Evolutionary conservation across 2,329 filamentous ascomycete species (phyloP).

Genomic region (Phyllosticta ampelicida): DNA sequence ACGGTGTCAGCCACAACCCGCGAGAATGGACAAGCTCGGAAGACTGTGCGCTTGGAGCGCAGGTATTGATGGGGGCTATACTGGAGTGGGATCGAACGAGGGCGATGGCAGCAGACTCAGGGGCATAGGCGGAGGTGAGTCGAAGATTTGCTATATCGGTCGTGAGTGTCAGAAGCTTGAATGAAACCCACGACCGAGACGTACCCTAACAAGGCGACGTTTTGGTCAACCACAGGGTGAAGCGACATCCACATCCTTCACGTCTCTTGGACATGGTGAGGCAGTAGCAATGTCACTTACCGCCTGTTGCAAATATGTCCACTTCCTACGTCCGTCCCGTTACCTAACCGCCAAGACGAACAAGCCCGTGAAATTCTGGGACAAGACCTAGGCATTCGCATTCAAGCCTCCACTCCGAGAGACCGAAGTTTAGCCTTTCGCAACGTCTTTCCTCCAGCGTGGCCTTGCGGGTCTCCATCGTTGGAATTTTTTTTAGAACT

Average conservation of each 20-base stretch:
- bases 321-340: not conserved
- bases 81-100: constrained; percentile 15
- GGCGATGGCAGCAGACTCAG: not conserved
- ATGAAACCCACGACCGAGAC: not conserved
- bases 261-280: too few species aligned
- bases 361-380: not conserved
- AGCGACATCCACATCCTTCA: not conserved
- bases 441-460: not conserved
- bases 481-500: too few species aligned
- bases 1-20: constrained; percentile 30
- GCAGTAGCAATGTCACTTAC: too few species aligned
- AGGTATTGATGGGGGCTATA: constrained; percentile 25
- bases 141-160: not conserved
- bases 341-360: not conserved
- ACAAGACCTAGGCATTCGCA: not conserved
- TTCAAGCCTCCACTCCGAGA: not conserved
- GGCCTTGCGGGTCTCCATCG: not conserved
- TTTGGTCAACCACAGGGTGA: not conserved
- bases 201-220: not conserved
- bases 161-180: not conserved
- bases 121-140: not conserved
- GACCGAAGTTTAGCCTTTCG: not conserved
- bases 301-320: too few species aligned
- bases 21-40: constrained; percentile 26
- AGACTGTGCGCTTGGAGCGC: constrained; percentile 28